phyloP scores from a whole-genome alignment of 805 yeast genomes.

The Ogataea siamensis region DNA sequence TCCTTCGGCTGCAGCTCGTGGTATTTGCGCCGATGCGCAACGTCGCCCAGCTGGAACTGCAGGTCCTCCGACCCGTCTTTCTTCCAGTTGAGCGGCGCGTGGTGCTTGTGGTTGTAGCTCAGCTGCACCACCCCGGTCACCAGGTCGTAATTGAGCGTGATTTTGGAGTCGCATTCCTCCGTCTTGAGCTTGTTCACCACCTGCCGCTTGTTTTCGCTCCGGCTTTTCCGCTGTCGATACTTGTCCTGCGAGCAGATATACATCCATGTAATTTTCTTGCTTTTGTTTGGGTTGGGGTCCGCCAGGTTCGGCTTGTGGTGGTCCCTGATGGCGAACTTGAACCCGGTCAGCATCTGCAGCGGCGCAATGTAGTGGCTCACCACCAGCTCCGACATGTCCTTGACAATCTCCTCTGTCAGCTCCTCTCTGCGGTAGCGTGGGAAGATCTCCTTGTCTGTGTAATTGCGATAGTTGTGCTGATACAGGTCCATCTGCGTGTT shows the following conservation, averaged over 20 bases:
- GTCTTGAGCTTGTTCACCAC: constrained; percentile 41
- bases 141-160: constrained; percentile 39
- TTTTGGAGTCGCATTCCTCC: constrained; percentile 40
- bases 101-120: constrained; percentile 40
- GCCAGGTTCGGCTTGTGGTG: constrained; percentile 38
- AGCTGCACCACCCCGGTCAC: constrained; percentile 37
- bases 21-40: constrained; percentile 11
- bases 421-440: constrained; percentile 35
- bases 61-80: constrained; percentile 21
- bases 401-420: constrained; percentile 33
- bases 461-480: constrained; percentile 37
- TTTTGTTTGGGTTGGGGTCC: constrained; percentile 37
- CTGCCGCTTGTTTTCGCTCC: constrained; percentile 39
- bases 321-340: constrained; percentile 43
- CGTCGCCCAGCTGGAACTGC: constrained; percentile 18
- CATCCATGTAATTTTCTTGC: constrained; percentile 43
- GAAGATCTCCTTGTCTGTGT: constrained; percentile 32
- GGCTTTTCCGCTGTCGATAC: constrained; percentile 40
- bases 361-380: constrained; percentile 39
- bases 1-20: constrained; percentile 21
- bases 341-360: constrained; percentile 40
- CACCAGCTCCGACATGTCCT: constrained; percentile 36
- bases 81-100: constrained; percentile 38
- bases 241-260: constrained; percentile 46
- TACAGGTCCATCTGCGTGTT: constrained; percentile 37